Evolutionary conservation across 169 alveolate genomes (phyloP), one percentile per base, ranked within the genome.

Genomic region (Cryptosporidium baileyi): DNA sequence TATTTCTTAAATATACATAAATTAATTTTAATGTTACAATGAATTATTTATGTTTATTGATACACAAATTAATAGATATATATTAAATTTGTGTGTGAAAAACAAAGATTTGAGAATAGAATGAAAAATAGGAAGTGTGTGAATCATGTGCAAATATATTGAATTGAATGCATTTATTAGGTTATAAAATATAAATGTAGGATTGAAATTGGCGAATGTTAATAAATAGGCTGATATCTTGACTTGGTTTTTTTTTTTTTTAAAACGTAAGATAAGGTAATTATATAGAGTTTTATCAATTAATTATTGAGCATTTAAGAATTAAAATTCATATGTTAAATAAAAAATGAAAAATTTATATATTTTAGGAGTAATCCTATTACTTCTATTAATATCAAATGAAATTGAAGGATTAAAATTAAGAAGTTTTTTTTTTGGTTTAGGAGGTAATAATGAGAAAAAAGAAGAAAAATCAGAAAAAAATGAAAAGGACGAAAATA

Each of bases 401-500:
- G 67, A 74, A 7, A 30, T 67, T 28, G 41, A 74, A 19, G 7
- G 67, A 9, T 40, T 74, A 22, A 74, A 74, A 47, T 40, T 74
- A 1, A 74, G 49, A 44, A 54, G 74, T 61, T 74, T 74, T 24
- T 74, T 67, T 47, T 67, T 74, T 30, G 67, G 85, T 6, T 32
- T 65, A n/a, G 80, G 59, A 19, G 74, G 85, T 0, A 54, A 67
- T 5, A 60, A 59, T 34, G 38, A 54, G 9, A 59, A 74, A 30
- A 61, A 74, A 24, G 67, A 54, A 32, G 19, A 65, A 40, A 38
- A 65, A 9, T 32, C 24, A 5, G 65, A 24, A 28, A 49, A 34
- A 43, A 19, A 19, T 13, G 80, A 41, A 19, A 32, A 32, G 15
- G 52, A 61, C 3, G 52, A 61, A 11, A 28, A 32, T 3, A 44